These are phyloP conservation scores for Wickerhamomyces canadensis DNA, from an alignment of 805 yeast species.

Conservation along the genomic window DNA sequence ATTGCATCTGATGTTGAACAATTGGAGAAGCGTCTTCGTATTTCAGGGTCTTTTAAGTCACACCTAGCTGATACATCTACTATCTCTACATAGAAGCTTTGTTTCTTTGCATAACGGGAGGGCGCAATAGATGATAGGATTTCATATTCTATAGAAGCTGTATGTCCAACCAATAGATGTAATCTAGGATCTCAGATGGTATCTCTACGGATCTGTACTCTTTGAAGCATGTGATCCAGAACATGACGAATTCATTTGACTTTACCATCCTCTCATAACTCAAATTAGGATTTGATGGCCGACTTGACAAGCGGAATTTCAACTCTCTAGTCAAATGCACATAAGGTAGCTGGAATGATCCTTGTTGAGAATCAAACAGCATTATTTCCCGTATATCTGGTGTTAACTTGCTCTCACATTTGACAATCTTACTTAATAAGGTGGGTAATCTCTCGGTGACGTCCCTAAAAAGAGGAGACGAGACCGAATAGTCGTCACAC, in stretches of 20 bases:
- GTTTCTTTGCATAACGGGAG: too few species aligned
- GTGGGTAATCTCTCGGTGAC: too few species aligned
- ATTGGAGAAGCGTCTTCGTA: conserved; percentile 15
- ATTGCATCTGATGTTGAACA: conserved; percentile 13
- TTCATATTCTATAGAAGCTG: background rate
- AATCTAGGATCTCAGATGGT: conserved; percentile 2
- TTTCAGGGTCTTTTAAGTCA: conserved; percentile 1
- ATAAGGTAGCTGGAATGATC: too few species aligned
- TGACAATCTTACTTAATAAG: too few species aligned
- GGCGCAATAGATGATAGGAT: too few species aligned
- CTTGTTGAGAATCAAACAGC: too few species aligned
- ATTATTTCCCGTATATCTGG: too few species aligned
- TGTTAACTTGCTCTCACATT: too few species aligned
- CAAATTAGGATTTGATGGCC: background rate
- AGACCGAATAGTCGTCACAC: background rate
- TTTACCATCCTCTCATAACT: conserved; percentile 1
- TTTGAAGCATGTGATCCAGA: conserved; percentile 9
- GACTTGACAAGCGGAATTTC: background rate
- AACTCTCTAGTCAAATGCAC: background rate
- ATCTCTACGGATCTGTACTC: conserved; percentile 3
- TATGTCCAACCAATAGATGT: conserved; percentile 1
- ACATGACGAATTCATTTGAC: conserved; percentile 4
- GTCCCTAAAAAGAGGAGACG: background rate
- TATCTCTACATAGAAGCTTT: too few species aligned
- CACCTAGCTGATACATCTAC: too few species aligned